Percentiles rank a stretch among this genome's conserved stretches.
Conservation (phyloP, 306 rosid genomes). For the Gastrolobium bilobum region DNA sequence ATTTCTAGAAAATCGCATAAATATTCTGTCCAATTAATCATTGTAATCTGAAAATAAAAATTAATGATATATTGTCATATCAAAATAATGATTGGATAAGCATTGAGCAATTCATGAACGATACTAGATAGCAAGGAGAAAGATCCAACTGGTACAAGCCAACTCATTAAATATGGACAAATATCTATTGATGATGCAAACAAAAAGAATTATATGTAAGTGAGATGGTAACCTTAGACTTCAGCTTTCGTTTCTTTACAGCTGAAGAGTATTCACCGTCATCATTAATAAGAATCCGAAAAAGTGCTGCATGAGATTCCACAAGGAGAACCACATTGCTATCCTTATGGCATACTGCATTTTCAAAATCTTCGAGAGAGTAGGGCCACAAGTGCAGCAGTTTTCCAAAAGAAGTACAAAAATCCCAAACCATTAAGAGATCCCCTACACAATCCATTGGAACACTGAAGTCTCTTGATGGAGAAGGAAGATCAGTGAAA, state of each 20-base stretch:
- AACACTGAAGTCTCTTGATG: constrained; percentile 75
- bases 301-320: constrained; percentile 87
- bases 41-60: constrained; percentile 76
- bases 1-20: constrained; percentile 84
- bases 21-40: constrained; percentile 81
- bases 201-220: constrained; percentile 29
- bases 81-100: constrained; percentile 10
- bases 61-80: constrained; percentile 36
- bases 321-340: constrained; percentile 80
- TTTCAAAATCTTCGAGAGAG: constrained; percentile 90
- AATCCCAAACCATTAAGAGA: constrained; percentile 95
- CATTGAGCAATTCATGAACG: constrained; percentile 1
- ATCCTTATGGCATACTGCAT: constrained; percentile 83
- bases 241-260: constrained; percentile 65
- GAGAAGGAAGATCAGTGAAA: constrained; percentile 78
- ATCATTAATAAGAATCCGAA: constrained; percentile 80
- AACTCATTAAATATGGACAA: constrained; percentile 1
- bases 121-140: constrained; percentile 21
- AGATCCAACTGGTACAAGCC: constrained; percentile 20
- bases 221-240: constrained; percentile 66
- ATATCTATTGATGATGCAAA: constrained; percentile 32
- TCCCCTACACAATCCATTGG: constrained; percentile 81
- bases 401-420: constrained; percentile 78
- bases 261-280: constrained; percentile 60
- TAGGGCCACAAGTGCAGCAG: constrained; percentile 78